A percentile compares a stretch with the other conserved stretches of the same genome.
phyloP scores from a whole-genome alignment of 2,329 filamentous ascomycete genomes.

The Bipolaris gigantea region DNA sequence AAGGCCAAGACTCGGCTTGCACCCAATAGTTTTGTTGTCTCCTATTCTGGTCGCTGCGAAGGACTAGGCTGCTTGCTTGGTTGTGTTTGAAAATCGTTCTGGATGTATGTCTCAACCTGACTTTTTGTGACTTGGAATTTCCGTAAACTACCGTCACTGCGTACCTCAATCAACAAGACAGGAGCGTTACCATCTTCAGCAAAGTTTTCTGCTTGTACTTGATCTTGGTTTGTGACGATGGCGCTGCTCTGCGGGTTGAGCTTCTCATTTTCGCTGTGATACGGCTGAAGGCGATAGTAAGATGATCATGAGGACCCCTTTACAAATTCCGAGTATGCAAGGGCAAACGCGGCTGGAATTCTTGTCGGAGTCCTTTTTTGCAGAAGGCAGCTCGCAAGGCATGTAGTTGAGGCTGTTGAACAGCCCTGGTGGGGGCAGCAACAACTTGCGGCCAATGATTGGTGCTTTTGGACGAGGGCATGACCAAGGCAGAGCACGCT shows the following conservation, averaged over 20 bases:
- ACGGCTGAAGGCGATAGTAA: background rate
- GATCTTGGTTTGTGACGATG: background rate
- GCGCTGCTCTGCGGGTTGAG: background rate
- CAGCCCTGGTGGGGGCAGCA: too few species aligned
- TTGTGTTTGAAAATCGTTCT: background rate
- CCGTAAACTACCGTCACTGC: background rate
- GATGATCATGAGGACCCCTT: too few species aligned
- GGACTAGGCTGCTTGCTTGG: too few species aligned
- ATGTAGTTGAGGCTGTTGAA: too few species aligned
- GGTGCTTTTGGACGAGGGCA: too few species aligned
- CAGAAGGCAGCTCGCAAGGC: too few species aligned
- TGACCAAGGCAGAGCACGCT: too few species aligned
- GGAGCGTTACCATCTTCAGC: background rate
- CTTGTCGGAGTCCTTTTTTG: too few species aligned
- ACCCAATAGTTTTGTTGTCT: slow-evolving; percentile 2
- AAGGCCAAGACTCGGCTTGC: background rate
- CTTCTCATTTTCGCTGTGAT: background rate
- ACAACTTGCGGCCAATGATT: too few species aligned
- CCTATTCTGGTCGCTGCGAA: background rate
- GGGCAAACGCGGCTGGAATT: too few species aligned
- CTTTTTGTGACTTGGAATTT: background rate
- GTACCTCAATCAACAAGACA: background rate
- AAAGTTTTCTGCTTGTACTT: background rate
- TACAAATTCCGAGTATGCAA: too few species aligned
- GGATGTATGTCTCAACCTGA: slow-evolving; percentile 1